These are phyloP conservation scores for Chlorella sp. DNA, from an alignment of 139 green algal species.

Conservation along the genomic window DNA sequence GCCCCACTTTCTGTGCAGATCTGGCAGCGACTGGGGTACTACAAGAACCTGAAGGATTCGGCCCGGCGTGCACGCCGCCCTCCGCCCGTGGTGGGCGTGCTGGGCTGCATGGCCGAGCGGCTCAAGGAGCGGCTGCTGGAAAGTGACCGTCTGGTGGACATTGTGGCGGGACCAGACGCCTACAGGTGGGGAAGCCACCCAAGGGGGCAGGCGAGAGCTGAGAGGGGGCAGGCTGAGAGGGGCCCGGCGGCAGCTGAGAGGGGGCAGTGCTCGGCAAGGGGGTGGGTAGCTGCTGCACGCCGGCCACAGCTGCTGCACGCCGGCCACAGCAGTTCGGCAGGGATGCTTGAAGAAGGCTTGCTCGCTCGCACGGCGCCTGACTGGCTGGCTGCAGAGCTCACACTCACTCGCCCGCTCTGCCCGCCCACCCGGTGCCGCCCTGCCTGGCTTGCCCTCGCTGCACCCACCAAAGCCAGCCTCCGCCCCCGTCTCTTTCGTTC, in stretches of 20 bases:
- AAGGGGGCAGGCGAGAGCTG: neutral
- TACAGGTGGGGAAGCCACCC: conserved; percentile 56
- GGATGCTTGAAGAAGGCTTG: too few relatives aligned
- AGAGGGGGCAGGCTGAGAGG: too few relatives aligned
- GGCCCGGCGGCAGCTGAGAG: too few relatives aligned
- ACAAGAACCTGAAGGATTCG: conserved; percentile 59
- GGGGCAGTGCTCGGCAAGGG: too few relatives aligned
- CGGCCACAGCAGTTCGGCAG: too few relatives aligned
- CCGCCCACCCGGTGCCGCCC: too few relatives aligned
- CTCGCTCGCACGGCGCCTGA: too few relatives aligned
- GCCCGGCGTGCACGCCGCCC: neutral
- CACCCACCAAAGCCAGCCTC: neutral
- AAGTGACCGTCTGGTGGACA: conserved; percentile 79
- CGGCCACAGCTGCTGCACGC: too few relatives aligned
- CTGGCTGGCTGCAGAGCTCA: neutral
- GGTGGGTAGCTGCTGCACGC: too few relatives aligned
- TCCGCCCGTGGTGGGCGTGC: conserved; percentile 76
- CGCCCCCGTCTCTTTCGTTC: neutral
- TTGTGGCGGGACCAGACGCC: conserved; percentile 90
- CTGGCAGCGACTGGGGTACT: conserved; percentile 73
- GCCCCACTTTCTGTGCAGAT: conserved; percentile 32
- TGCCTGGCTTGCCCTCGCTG: too few relatives aligned
- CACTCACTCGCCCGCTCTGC: neutral
- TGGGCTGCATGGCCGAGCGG: conserved; percentile 96
- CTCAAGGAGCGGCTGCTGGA: conserved; percentile 82